Conservation (phyloP, 2,329 filamentous ascomycete species). For the Xylariales sp. region DNA sequence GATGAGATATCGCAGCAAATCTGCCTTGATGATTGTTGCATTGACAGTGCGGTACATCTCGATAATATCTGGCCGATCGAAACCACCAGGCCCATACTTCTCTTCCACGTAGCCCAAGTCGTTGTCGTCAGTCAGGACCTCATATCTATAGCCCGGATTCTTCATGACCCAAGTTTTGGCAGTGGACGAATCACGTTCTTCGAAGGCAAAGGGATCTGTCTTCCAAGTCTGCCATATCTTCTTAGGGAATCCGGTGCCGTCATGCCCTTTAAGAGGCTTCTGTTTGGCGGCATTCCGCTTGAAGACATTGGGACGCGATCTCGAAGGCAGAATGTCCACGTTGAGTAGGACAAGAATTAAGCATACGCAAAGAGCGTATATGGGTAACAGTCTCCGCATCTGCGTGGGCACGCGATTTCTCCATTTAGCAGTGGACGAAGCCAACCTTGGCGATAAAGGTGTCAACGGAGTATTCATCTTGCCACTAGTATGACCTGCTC, state of each 20-base stretch:
- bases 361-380: conserved; percentile 39
- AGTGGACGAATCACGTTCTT: conserved; percentile 54
- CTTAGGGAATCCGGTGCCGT: conserved; percentile 42
- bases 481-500: too few relatives aligned
- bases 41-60: conserved; percentile 55
- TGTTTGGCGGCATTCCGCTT: conserved; percentile 7
- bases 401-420: conserved; percentile 40
- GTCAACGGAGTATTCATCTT: conserved; percentile 29
- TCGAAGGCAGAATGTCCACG: conserved; percentile 25
- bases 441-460: conserved; percentile 28
- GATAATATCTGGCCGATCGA: conserved; percentile 64
- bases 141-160: conserved; percentile 63
- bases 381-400: conserved; percentile 40
- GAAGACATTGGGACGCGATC: conserved; percentile 7
- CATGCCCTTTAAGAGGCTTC: conserved; percentile 22
- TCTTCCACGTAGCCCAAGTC: conserved; percentile 63
- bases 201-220: conserved; percentile 61
- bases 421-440: conserved; percentile 24
- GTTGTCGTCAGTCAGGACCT: conserved; percentile 66
- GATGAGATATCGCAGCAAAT: conserved; percentile 61
- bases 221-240: conserved; percentile 81
- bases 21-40: conserved; percentile 62
- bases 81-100: conserved; percentile 59
- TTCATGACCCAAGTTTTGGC: conserved; percentile 62
- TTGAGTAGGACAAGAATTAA: conserved; percentile 44